Conservation (phyloP, 1,284 basidiomycete species). For the Mycena sp. region DNA sequence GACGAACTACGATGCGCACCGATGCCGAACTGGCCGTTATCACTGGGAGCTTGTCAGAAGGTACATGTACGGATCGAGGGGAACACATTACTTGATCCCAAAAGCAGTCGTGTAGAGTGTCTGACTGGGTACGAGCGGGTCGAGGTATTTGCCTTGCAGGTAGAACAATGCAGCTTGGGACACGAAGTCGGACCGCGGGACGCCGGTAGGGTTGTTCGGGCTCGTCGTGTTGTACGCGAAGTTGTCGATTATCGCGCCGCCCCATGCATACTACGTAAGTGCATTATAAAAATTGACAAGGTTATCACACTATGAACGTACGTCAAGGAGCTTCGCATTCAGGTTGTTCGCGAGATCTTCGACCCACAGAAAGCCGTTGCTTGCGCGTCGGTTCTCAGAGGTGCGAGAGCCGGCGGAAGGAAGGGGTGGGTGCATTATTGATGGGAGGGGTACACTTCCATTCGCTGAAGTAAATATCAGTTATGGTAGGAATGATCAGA, state of each 20-base stretch:
- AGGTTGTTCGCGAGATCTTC: constrained; percentile 39
- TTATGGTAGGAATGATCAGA: not conserved
- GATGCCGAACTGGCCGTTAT: constrained; percentile 39
- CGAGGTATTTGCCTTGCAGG: constrained; percentile 39
- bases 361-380: constrained; percentile 42
- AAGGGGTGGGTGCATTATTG: constrained; percentile 40
- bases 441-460: constrained; percentile 41
- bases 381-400: constrained; percentile 39
- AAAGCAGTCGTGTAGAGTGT: constrained; percentile 42
- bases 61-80: not conserved
- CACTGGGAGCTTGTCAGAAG: constrained; percentile 28
- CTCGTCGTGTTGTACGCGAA: constrained; percentile 33
- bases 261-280: constrained; percentile 43
- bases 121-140: constrained; percentile 36
- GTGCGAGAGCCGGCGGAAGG: constrained; percentile 40
- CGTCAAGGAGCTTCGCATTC: constrained; percentile 41
- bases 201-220: constrained; percentile 23
- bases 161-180: constrained; percentile 36
- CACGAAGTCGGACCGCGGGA: constrained; percentile 38
- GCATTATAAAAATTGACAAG: not conserved
- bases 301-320: constrained; percentile 23
- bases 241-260: constrained; percentile 44
- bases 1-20: constrained; percentile 1
- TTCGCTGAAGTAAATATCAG: constrained; percentile 33
- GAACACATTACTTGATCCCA: constrained; percentile 39